Percentiles rank a stretch among this genome's conserved stretches.
These are phyloP conservation scores for Pseudogymnoascus sp. DNA, from an alignment of 2,329 filamentous ascomycete genomes.

Conservation along the genomic window DNA sequence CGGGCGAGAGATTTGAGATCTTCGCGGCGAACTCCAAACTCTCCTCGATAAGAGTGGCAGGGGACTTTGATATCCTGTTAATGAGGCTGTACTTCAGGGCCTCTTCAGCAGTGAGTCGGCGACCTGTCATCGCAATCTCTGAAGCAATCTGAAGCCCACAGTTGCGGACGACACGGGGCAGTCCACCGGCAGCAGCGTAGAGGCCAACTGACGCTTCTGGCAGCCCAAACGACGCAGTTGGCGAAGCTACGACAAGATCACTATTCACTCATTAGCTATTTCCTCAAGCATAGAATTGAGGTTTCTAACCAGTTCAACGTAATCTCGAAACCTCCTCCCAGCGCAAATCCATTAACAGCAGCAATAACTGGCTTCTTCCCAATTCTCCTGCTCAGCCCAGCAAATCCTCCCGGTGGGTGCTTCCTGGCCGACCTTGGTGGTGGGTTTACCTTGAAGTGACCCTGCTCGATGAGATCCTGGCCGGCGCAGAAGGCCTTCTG, in stretches of 20 bases:
- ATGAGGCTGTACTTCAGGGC: constrained; percentile 60
- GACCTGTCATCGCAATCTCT: constrained; percentile 62
- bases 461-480: constrained; percentile 48
- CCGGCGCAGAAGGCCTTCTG: constrained; percentile 60
- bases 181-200: constrained; percentile 61
- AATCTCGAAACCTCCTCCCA: constrained; percentile 74
- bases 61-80: constrained; percentile 50
- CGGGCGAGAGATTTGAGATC: constrained; percentile 61
- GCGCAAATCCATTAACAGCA: constrained; percentile 69
- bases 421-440: constrained; percentile 23
- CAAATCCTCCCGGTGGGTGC: constrained; percentile 45
- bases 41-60: constrained; percentile 41
- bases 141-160: constrained; percentile 61
- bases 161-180: constrained; percentile 58
- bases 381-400: constrained; percentile 56
- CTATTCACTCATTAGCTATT: constrained; percentile 55
- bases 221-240: constrained; percentile 56
- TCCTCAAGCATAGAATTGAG: background rate
- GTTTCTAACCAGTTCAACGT: constrained; percentile 4
- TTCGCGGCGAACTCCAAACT: constrained; percentile 54
- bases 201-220: constrained; percentile 67
- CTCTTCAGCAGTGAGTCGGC: constrained; percentile 51
- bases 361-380: constrained; percentile 71
- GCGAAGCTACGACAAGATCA: constrained; percentile 61
- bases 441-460: constrained; percentile 16